phyloP scores from a whole-genome alignment of 2,329 filamentous ascomycete genomes.

The Calonectria henricotiae region DNA sequence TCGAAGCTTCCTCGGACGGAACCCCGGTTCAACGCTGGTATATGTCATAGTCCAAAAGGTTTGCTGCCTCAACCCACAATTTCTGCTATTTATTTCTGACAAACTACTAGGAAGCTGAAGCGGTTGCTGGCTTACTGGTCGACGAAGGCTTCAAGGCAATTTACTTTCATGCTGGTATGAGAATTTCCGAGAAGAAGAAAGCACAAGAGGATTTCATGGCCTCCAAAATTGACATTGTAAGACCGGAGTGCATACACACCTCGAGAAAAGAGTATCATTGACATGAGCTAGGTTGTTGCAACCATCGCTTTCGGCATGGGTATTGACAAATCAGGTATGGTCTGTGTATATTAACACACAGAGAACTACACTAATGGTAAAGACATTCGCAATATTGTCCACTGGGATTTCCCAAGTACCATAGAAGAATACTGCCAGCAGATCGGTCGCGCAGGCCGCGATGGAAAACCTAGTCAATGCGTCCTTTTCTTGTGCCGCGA shows the following conservation, averaged over 20 bases:
- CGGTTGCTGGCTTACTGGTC: conserved; percentile 59
- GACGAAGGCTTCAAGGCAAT: conserved; percentile 60
- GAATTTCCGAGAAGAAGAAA: conserved; percentile 61
- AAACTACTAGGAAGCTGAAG: conserved; percentile 61
- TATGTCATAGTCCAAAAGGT: conserved; percentile 73
- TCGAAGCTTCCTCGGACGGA: conserved; percentile 65
- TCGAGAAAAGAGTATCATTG: conserved; percentile 5
- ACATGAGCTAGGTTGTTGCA: conserved; percentile 55
- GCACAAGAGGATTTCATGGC: conserved; percentile 71
- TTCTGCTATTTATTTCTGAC: conserved; percentile 29
- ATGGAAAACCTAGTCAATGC: conserved; percentile 70
- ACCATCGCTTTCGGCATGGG: conserved; percentile 76
- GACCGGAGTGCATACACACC: background rate
- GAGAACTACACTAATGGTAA: conserved; percentile 23
- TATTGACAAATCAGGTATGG: conserved; percentile 66
- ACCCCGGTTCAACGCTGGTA: conserved; percentile 72
- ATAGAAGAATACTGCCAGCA: conserved; percentile 74
- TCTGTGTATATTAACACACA: background rate
- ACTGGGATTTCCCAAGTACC: conserved; percentile 68
- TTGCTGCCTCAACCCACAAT: background rate
- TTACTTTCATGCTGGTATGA: conserved; percentile 69
- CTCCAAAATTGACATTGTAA: conserved; percentile 58
- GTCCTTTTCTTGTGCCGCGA: conserved; percentile 72
- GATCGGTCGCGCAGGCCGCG: conserved; percentile 70
- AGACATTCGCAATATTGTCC: conserved; percentile 70